A percentile compares a stretch with the other conserved stretches of the same genome.
These are phyloP conservation scores for Podila clonocystis DNA, from an alignment of 192 early-diverging fungal genomes.

Conservation along the genomic window DNA sequence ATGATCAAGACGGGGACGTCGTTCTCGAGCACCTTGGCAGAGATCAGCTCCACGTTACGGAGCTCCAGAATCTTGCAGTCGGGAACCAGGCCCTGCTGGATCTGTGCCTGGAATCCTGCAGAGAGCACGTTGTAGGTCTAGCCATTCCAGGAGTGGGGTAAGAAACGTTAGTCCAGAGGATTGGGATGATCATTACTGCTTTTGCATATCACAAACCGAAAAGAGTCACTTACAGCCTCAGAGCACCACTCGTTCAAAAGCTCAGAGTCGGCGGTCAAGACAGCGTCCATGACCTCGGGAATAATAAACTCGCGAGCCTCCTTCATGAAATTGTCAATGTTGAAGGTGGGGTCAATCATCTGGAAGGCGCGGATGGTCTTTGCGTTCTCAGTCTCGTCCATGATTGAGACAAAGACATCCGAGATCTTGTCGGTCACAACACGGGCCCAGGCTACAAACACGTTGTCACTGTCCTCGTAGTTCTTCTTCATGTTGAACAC, in stretches of 20 bases:
- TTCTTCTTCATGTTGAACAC: slow-evolving; percentile 80
- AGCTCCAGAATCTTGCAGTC: slow-evolving; percentile 96
- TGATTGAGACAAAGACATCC: slow-evolving; percentile 77
- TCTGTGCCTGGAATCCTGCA: slow-evolving; percentile 84
- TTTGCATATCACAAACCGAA: background rate
- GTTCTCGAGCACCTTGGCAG: slow-evolving; percentile 93
- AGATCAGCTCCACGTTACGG: slow-evolving; percentile 88
- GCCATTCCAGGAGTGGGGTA: background rate
- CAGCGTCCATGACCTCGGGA: slow-evolving; percentile 97
- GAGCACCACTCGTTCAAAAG: slow-evolving; percentile 94
- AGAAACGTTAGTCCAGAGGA: background rate
- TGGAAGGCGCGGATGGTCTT: slow-evolving; percentile 87
- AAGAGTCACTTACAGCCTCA: slow-evolving; percentile 76
- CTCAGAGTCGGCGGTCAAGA: slow-evolving; percentile 85
- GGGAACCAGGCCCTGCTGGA: slow-evolving; percentile 87
- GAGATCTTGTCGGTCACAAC: slow-evolving; percentile 81
- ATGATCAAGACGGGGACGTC: slow-evolving; percentile 91
- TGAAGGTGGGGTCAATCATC: slow-evolving; percentile 87
- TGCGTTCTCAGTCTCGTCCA: slow-evolving; percentile 95
- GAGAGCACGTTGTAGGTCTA: slow-evolving; percentile 85
- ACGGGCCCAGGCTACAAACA: slow-evolving; percentile 79
- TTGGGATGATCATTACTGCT: no score
- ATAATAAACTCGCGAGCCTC: slow-evolving; percentile 93
- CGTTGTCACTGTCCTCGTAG: slow-evolving; percentile 92
- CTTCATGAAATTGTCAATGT: slow-evolving; percentile 86